phyloP scores from a whole-genome alignment of 257 asterid genomes.

The Plantago major region DNA sequence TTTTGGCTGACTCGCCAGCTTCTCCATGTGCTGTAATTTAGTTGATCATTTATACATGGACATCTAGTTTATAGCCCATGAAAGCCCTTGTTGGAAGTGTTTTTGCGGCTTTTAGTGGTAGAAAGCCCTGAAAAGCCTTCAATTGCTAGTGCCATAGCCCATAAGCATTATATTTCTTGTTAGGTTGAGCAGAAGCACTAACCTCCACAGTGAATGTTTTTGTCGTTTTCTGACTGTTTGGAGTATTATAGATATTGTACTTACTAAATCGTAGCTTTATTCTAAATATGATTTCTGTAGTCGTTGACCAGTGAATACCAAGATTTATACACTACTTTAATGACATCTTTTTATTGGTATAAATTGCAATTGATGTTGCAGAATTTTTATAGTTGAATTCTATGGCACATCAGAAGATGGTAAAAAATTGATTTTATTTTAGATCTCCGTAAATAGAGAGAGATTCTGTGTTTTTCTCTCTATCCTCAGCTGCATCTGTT shows the following conservation, averaged over 20 bases:
- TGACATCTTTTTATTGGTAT: constrained; percentile 8
- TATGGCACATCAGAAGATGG: constrained; percentile 16
- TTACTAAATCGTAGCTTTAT: constrained; percentile 4
- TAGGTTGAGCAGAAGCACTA: neutral
- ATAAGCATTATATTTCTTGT: neutral
- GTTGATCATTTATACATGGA: too few species aligned
- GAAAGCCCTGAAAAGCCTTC: too few species aligned
- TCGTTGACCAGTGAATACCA: neutral
- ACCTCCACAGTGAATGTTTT: neutral
- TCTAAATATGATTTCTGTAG: constrained; percentile 6
- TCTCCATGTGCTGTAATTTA: neutral
- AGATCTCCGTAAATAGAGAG: neutral
- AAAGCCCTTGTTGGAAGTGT: too few species aligned
- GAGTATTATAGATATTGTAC: neutral
- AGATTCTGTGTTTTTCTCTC: neutral
- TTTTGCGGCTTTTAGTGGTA: too few species aligned
- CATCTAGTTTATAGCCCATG: too few species aligned
- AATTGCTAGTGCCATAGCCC: too few species aligned
- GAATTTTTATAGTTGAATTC: constrained; percentile 4
- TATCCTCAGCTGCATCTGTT: neutral
- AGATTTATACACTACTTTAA: constrained; percentile 3
- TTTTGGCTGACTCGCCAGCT: too few species aligned
- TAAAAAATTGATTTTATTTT: constrained; percentile 7
- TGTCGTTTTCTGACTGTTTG: constrained; percentile 13
- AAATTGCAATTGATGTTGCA: constrained; percentile 4